Evolutionary conservation across 805 yeast species (phyloP), one percentile per base, ranked within the genome.

Genomic region (Wickerhamomyces tratensis): DNA sequence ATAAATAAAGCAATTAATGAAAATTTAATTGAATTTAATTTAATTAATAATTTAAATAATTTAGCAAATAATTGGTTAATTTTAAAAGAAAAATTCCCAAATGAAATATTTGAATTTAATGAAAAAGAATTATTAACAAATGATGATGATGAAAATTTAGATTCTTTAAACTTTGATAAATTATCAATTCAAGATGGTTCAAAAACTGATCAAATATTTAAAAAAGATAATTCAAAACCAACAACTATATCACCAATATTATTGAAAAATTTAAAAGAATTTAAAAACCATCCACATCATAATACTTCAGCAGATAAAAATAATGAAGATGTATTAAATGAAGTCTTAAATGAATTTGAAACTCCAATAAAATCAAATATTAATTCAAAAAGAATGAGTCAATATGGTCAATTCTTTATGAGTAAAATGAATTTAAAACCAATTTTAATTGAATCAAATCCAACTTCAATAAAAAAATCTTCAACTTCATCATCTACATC

Each of bases 391-490:
- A 48, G 58, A 42, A 49, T 50, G 45, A 54, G 57, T 38, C 44
- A 55, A 37, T 61, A 65, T 33, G 73, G 73, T 7, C 67, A 68
- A 15, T 50, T 59, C 33, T 51, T 68, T 12, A 51, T 65, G 46
- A 61, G 64, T n/a, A 67, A 64, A 41, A 59, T 68, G 67, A 67
- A 68, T 45, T 53, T 67, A 25, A 59, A 59, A 39, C 69, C 72
- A 0, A 57, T 66, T 2, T 48, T 65, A 35, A 54, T 66, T 33
- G 59, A 59, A 30, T 58, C 57, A 10, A 55, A 64, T 31, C 63
- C 65, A 44, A 49, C 56, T 5, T 57, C 61, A 1, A 54, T 47
- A 15, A 49, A 40, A 41, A 57, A 56, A 37, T 49, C 49, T 6
- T 48, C 48, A 9, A 7, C 34, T 5, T 5, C 13, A 37, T 20